Percentiles rank a stretch among this genome's conserved stretches.
Evolutionary conservation across 2,329 filamentous ascomycete genomes (phyloP).

Genomic region (Chaetomiaceae sp.): DNA sequence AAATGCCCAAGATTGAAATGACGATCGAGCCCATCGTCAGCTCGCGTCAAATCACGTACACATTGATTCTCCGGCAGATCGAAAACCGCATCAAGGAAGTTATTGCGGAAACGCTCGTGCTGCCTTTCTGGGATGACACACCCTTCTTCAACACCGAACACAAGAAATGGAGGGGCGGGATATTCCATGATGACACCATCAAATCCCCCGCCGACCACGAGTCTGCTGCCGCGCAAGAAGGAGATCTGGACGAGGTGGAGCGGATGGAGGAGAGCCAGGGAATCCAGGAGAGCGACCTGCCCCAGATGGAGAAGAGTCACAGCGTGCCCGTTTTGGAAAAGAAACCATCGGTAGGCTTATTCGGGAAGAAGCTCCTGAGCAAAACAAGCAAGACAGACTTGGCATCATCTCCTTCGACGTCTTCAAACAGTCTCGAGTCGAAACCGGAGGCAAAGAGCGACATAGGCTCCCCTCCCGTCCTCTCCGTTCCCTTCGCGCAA

Average conservation of each 20-base stretch:
- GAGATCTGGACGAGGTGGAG: constrained; percentile 46
- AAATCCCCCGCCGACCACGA: constrained; percentile 36
- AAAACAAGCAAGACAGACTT: constrained; percentile 36
- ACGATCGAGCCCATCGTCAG: constrained; percentile 95
- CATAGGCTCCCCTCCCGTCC: constrained; percentile 45
- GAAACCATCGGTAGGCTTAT: constrained; percentile 38
- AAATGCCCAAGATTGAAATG: constrained; percentile 90
- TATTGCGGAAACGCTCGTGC: constrained; percentile 82
- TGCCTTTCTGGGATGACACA: constrained; percentile 93
- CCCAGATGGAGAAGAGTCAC: constrained; percentile 53
- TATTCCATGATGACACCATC: constrained; percentile 60
- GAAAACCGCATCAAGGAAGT: constrained; percentile 94
- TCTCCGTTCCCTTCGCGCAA: constrained; percentile 59
- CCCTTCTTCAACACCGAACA: constrained; percentile 80
- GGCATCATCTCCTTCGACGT: constrained; percentile 33
- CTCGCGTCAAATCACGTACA: constrained; percentile 91
- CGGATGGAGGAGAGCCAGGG: constrained; percentile 41
- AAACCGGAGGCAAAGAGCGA: constrained; percentile 27
- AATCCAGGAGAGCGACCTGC: constrained; percentile 37
- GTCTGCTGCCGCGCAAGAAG: constrained; percentile 39
- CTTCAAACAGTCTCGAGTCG: constrained; percentile 13
- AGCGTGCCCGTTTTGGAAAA: constrained; percentile 44
- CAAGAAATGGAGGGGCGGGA: constrained; percentile 78
- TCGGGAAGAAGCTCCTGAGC: constrained; percentile 44
- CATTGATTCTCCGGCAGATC: constrained; percentile 84